These are phyloP conservation scores for Triangularia setosa DNA, from an alignment of 2,329 filamentous ascomycete species.

Conservation along the genomic window DNA sequence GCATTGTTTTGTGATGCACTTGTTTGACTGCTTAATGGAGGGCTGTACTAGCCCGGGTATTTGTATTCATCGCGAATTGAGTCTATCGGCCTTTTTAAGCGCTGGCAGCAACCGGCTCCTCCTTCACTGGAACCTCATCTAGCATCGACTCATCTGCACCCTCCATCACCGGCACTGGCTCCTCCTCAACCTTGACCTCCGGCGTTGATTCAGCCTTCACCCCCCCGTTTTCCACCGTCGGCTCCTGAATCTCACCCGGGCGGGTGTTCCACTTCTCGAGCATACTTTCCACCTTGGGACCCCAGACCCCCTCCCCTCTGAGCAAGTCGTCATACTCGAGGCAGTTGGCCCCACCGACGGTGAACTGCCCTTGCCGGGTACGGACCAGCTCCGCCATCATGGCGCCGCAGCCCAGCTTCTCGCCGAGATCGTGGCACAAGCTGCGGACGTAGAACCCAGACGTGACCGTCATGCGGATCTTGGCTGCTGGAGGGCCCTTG, in stretches of 20 bases:
- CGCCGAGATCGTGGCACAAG: conserved; percentile 85
- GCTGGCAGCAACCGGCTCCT: not conserved
- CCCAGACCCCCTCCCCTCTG: conserved; percentile 78
- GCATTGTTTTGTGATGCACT: not conserved
- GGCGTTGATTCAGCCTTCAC: conserved; percentile 2
- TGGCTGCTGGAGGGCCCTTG: conserved; percentile 69
- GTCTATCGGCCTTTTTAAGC: not conserved
- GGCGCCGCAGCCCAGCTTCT: conserved; percentile 74
- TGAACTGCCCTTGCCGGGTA: conserved; percentile 76
- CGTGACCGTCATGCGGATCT: conserved; percentile 85
- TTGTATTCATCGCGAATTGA: not conserved
- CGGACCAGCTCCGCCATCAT: conserved; percentile 84
- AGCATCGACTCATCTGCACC: not conserved
- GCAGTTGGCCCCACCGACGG: conserved; percentile 64
- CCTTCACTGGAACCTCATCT: conserved; percentile 1
- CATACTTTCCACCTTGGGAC: conserved; percentile 62
- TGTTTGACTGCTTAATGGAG: not conserved
- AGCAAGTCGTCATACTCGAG: conserved; percentile 74
- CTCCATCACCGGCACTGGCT: not conserved
- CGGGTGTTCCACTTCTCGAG: conserved; percentile 37
- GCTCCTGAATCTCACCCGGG: conserved; percentile 16
- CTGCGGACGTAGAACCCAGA: conserved; percentile 96
- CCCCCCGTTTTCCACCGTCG: conserved; percentile 1
- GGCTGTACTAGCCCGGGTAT: not conserved
- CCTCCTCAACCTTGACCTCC: not conserved